Base-by-base conservation (phyloP, 108 stramenopile genomes). In the Skeletonema grethae region DNA sequence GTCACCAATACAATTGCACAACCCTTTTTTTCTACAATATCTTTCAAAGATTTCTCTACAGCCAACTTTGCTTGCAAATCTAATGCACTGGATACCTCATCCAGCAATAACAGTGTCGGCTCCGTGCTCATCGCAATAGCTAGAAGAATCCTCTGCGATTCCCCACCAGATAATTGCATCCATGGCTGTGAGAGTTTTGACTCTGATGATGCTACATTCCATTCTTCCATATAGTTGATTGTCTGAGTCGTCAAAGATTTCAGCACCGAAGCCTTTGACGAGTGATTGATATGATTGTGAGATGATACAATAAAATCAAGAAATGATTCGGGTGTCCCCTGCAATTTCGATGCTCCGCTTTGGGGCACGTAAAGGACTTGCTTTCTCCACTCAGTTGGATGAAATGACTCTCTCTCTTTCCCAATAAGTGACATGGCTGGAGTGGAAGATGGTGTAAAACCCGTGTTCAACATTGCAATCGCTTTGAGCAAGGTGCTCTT, bases 81-180 rank as follows among this genome's bases (percentile, higher is more conserved):
- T 22, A 94, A 50, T 0, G 89, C 87, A 28, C 65, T 68, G 28
- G 86, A 88, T 16, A 70, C 53, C 69, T 95, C 94, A 81, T 95
- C 94, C 25, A 91, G 61, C 16, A 95, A 64, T 16, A 90, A 53
- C 0, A 95, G 76, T 48, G 74, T 57, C 0, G 90, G 90, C 11
- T 65, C 4, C 0, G 67, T 31, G 1, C 88, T 68, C 8, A 95
- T 57, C 6, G 88, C 88, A 4, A 92, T 78, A 0, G 89, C 88
- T 39, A 92, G 48, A 3, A 70, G 45, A 2, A 87, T 69, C 5
- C 91, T 83, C 67, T 95, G 94, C 30, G 84, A 73, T 82, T 92
- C 90, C 8, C 90, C 93, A 4, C 93, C 93, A 4, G 88, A 87
- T 9, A 95, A 67, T 15, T 82, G 79, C 10, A 73, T 61, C 93